Conservation (phyloP, 2,329 filamentous ascomycete species). For the Trichoderma koningii region DNA sequence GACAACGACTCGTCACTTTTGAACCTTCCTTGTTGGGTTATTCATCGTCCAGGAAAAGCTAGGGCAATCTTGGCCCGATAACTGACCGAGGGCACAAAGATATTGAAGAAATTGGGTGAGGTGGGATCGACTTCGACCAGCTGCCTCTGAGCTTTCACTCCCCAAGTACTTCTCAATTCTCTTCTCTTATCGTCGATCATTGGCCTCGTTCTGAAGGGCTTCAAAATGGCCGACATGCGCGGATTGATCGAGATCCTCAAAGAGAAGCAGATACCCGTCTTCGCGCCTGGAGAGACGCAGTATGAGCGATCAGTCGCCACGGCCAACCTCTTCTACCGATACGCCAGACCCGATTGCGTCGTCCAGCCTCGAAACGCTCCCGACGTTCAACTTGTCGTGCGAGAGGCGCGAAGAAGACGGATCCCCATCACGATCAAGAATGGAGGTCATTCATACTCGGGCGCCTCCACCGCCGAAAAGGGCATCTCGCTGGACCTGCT, state of each 20-base stretch:
- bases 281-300: background rate
- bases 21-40: too few species aligned
- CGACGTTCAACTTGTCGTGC: conserved; percentile 22
- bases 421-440: conserved; percentile 36
- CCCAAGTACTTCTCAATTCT: too few species aligned
- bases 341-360: conserved; percentile 28
- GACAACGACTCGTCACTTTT: too few species aligned
- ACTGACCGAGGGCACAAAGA: too few species aligned
- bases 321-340: conserved; percentile 30
- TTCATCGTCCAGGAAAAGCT: too few species aligned
- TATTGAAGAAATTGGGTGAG: too few species aligned
- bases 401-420: conserved; percentile 3
- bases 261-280: conserved; percentile 5
- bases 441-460: conserved; percentile 39
- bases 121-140: too few species aligned
- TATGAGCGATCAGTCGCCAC: conserved; percentile 30
- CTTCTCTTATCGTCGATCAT: too few species aligned
- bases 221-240: background rate
- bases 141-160: too few species aligned
- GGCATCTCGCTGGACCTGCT: conserved; percentile 39
- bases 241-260: background rate
- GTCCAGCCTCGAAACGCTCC: conserved; percentile 28
- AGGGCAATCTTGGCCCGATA: too few species aligned
- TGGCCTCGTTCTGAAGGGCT: too few species aligned
- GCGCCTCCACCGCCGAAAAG: conserved; percentile 35